A percentile compares a stretch with the other conserved stretches of the same genome.
These are phyloP conservation scores for Fusarium succisae DNA, from an alignment of 2,329 filamentous ascomycete genomes.

Conservation along the genomic window DNA sequence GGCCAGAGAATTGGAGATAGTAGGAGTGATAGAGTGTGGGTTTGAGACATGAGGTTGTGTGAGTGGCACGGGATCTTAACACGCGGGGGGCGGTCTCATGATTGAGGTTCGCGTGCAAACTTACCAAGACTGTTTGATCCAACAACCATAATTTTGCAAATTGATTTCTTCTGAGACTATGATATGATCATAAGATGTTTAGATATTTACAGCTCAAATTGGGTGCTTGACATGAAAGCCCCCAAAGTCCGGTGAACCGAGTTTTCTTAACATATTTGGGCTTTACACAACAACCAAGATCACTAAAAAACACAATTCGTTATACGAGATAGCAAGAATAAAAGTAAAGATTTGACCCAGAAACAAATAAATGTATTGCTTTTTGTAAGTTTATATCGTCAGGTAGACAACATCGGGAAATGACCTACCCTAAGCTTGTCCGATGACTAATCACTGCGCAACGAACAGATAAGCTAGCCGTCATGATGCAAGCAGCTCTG, in stretches of 20 bases:
- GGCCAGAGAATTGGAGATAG: no score
- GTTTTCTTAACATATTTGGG: background rate
- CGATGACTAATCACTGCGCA: slow-evolving; percentile 41
- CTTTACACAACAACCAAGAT: background rate
- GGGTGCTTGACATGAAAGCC: no score
- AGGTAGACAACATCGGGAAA: background rate
- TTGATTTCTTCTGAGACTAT: no score
- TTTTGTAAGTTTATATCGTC: background rate
- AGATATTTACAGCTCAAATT: background rate
- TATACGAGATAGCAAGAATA: accelerated
- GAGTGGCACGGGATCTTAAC: slow-evolving; percentile 26
- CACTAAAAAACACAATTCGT: accelerated
- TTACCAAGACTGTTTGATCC: background rate
- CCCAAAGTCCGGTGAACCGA: no score
- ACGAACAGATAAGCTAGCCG: slow-evolving; percentile 41
- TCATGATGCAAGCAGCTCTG: slow-evolving; percentile 39
- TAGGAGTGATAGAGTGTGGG: background rate
- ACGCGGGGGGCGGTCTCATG: slow-evolving; percentile 20
- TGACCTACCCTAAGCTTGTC: background rate
- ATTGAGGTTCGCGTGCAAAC: slow-evolving; percentile 6
- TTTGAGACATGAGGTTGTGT: slow-evolving; percentile 7
- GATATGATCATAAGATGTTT: background rate
- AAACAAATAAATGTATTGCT: background rate
- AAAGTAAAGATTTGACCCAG: no score
- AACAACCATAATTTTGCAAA: accelerated